Evolutionary conservation across 352 stramenopile genomes (phyloP).

Genomic region (Pythium periplocum): DNA sequence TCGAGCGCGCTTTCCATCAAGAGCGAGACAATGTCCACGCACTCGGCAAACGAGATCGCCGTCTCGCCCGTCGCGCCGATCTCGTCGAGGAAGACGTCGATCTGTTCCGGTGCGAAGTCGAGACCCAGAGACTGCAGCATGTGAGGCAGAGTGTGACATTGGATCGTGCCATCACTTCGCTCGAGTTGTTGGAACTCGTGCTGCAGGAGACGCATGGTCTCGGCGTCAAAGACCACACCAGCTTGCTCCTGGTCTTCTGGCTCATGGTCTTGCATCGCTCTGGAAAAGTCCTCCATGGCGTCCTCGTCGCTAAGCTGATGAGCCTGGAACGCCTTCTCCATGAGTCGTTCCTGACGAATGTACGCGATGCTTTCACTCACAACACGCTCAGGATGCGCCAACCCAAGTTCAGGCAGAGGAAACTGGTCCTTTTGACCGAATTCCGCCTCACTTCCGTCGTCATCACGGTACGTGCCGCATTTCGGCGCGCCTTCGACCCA

Average conservation of each 20-base stretch:
- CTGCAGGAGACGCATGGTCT: slow-evolving; percentile 48
- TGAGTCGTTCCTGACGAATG: slow-evolving; percentile 62
- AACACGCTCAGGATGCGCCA: slow-evolving; percentile 65
- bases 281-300: slow-evolving; percentile 2
- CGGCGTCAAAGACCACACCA: slow-evolving; percentile 55
- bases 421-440: slow-evolving; percentile 36
- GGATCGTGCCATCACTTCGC: slow-evolving; percentile 40
- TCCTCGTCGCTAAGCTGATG: slow-evolving; percentile 15
- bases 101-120: slow-evolving; percentile 27
- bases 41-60: slow-evolving; percentile 78
- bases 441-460: slow-evolving; percentile 13
- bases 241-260: slow-evolving; percentile 1
- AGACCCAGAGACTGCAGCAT: slow-evolving; percentile 43
- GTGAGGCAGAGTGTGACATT: slow-evolving; percentile 34
- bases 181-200: slow-evolving; percentile 45
- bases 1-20: slow-evolving; percentile 17
- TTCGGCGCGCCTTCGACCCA: slow-evolving; percentile 77
- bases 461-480: slow-evolving; percentile 60
- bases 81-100: slow-evolving; percentile 61
- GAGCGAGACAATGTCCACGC: slow-evolving; percentile 76
- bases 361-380: slow-evolving; percentile 64
- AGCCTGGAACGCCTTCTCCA: slow-evolving; percentile 36
- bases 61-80: slow-evolving; percentile 63
- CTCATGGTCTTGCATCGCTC: not conserved
- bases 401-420: slow-evolving; percentile 67